Evolutionary conservation across 2,329 filamentous ascomycete genomes (phyloP).

Genomic region (Fusarium verrucosum): DNA sequence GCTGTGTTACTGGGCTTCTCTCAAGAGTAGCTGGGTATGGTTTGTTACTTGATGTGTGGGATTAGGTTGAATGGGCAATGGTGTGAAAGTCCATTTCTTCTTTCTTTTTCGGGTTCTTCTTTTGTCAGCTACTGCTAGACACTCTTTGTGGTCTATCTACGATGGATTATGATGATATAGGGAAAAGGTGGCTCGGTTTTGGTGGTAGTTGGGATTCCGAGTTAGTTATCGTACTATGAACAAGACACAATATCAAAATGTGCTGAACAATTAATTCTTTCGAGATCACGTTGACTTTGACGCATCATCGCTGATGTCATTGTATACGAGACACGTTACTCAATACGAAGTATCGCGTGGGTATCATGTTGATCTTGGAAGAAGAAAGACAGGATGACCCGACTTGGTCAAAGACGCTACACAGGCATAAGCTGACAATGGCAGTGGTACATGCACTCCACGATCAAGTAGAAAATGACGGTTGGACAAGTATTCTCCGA

Average conservation of each 20-base stretch:
- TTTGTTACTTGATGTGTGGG: slow-evolving; percentile 4
- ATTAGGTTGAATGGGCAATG: background rate
- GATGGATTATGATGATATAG: slow-evolving; percentile 24
- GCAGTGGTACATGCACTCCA: background rate
- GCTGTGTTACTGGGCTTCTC: no score
- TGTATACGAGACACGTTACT: background rate
- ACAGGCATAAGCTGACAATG: background rate
- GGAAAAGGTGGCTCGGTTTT: slow-evolving; percentile 23
- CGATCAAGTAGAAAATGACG: background rate
- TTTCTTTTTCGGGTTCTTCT: slow-evolving; percentile 11
- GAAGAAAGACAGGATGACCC: background rate
- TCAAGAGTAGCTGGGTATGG: no score
- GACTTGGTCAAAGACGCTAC: background rate
- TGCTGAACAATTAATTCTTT: background rate
- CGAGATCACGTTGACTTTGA: background rate
- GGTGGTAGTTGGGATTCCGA: background rate
- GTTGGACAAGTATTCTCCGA: slow-evolving; percentile 1
- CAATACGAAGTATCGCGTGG: background rate
- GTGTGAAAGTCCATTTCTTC: background rate
- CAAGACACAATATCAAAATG: slow-evolving; percentile 13
- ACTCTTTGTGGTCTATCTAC: slow-evolving; percentile 6
- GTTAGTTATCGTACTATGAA: slow-evolving; percentile 1
- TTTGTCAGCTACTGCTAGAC: background rate
- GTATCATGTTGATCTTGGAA: background rate
- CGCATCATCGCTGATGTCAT: slow-evolving; percentile 1